Percentiles rank a stretch among this genome's conserved stretches.
Evolutionary conservation across 2,329 filamentous ascomycete species (phyloP).

Genomic region (Stagonosporopsis tanaceti): DNA sequence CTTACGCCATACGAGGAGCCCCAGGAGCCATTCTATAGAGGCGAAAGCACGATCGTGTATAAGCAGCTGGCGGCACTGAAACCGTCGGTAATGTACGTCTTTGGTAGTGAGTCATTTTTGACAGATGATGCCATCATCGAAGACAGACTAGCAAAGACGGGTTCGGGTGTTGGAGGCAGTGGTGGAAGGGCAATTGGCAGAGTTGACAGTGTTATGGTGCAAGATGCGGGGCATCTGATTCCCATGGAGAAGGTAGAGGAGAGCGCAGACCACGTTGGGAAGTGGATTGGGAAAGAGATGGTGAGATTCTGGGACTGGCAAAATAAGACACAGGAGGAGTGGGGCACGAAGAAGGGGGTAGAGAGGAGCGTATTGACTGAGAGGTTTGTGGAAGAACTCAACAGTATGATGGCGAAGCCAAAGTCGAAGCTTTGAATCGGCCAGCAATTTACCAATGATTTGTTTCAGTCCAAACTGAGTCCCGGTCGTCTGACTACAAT

Average conservation of each 20-base stretch:
- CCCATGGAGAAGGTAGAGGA: slow-evolving; percentile 78
- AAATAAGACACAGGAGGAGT: slow-evolving; percentile 42
- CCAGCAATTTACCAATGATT: neutral
- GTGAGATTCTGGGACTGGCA: slow-evolving; percentile 48
- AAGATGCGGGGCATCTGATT: slow-evolving; percentile 77
- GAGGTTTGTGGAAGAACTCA: slow-evolving; percentile 43
- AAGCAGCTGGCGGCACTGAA: slow-evolving; percentile 67
- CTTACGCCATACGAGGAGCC: slow-evolving; percentile 43
- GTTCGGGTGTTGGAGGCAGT: slow-evolving; percentile 71
- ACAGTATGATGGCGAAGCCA: slow-evolving; percentile 22
- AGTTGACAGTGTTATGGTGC: slow-evolving; percentile 71
- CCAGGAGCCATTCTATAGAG: slow-evolving; percentile 69
- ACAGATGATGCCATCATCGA: slow-evolving; percentile 60
- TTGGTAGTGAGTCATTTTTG: slow-evolving; percentile 65
- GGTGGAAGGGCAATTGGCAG: slow-evolving; percentile 69
- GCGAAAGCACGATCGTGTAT: slow-evolving; percentile 68
- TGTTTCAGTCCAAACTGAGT: neutral
- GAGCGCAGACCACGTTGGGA: slow-evolving; percentile 64
- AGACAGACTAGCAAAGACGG: slow-evolving; percentile 71
- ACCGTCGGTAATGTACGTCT: slow-evolving; percentile 18
- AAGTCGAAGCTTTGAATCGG: slow-evolving; percentile 34
- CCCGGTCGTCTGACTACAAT: neutral
- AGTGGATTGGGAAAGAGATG: slow-evolving; percentile 52
- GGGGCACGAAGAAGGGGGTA: slow-evolving; percentile 39
- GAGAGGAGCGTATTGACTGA: slow-evolving; percentile 40